Base-by-base conservation (phyloP, 2,329 filamentous ascomycete species). In the Nemania bipapillata region DNA sequence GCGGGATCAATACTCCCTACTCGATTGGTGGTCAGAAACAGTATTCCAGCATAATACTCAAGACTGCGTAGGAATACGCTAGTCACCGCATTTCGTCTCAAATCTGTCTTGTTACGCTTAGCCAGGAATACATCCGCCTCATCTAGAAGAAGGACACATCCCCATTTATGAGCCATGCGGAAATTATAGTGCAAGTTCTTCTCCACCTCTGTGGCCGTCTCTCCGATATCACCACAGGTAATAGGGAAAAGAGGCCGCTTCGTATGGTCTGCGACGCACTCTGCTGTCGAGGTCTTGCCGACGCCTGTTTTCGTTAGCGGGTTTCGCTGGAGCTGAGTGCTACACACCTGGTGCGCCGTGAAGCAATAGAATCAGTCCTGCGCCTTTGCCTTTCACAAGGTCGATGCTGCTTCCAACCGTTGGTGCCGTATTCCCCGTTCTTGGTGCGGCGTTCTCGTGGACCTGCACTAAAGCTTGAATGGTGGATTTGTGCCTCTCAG, bases 261-360 rank as follows among this genome's bases (percentile, higher is more conserved):
- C 22, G 68, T 63, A 26, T 70, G 49, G 22, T 68, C 65, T 11
- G 68, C 68, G 17, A 70, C 68, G 22, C 68, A 70, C n/a, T 70
- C 68, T 6, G 65, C 65, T 35, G 68, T 70, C 1, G 52, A 68
- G 17, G 68, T 70, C 40, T 70, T 70, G 6, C 68, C 68, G 9
- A 68, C 68, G 3, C 68, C 67, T 70, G 28, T 24, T 55, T 4
- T 17, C 15, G 20, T 65, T 42, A 53, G 26, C 11, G 17, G 24
- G 20, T 40, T 28, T 40, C 1, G 26, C 12, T 7, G 28, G 7
- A 15, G 6, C 1, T 7, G 11, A 15, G 26, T 22, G 28, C 12
- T 2, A 64, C 68, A 47, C 2, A 70, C 68, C 68, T 26, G 68
- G 68, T 61, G 61, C 64, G 8, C 68, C 68, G 20, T 70, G 68